These are phyloP conservation scores for Tylopilus balloui DNA, from an alignment of 768 basidiomycete genomes.

Conservation along the genomic window DNA sequence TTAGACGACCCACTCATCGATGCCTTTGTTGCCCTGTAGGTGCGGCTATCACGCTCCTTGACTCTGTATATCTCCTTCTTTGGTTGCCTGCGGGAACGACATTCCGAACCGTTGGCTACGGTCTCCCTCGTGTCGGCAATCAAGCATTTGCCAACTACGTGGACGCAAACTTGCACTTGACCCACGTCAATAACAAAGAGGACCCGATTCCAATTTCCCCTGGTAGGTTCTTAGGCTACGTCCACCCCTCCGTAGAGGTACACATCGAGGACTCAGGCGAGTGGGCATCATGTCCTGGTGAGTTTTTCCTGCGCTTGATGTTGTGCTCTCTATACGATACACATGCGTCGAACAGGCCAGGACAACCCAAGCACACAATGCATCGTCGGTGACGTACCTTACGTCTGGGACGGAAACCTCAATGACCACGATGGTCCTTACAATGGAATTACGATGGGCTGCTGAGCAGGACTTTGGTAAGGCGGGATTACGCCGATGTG, in stretches of 20 bases:
- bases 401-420: slow-evolving; percentile 40
- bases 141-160: slow-evolving; percentile 56
- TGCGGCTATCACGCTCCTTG: slow-evolving; percentile 37
- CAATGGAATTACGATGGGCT: slow-evolving; percentile 28
- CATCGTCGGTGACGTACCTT: slow-evolving; percentile 25
- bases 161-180: slow-evolving; percentile 42
- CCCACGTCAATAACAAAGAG: slow-evolving; percentile 51
- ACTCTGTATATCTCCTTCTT: slow-evolving; percentile 38
- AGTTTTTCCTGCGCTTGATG: not conserved
- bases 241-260: slow-evolving; percentile 39
- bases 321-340: not conserved
- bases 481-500: not conserved
- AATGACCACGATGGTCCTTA: slow-evolving; percentile 45
- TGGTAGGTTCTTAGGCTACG: slow-evolving; percentile 36
- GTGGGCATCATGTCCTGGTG: slow-evolving; percentile 56
- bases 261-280: slow-evolving; percentile 41
- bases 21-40: slow-evolving; percentile 15
- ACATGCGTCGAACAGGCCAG: slow-evolving; percentile 33
- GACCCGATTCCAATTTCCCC: slow-evolving; percentile 38
- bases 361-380: slow-evolving; percentile 48
- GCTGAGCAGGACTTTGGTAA: slow-evolving; percentile 8
- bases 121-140: slow-evolving; percentile 47
- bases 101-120: slow-evolving; percentile 32
- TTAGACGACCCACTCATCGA: not conserved
- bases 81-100: slow-evolving; percentile 31